A percentile compares a stretch with the other conserved stretches of the same genome.
Evolutionary conservation across 2,329 filamentous ascomycete genomes (phyloP).

Genomic region (Lachnellula willkommii): DNA sequence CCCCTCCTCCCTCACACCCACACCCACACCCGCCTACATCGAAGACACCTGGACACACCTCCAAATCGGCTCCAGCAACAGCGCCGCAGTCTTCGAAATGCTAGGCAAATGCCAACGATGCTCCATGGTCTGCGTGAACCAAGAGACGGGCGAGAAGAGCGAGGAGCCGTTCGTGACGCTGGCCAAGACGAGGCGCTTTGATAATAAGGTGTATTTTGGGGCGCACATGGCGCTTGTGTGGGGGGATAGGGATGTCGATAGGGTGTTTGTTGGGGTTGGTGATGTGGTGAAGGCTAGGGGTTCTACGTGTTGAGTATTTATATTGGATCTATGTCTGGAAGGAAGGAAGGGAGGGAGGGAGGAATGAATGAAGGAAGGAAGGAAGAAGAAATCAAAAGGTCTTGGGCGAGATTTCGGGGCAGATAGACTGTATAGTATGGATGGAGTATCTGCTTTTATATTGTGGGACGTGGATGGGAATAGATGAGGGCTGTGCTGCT

Average conservation of each 20-base stretch:
- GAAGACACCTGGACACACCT: constrained; percentile 75
- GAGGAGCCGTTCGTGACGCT: constrained; percentile 59
- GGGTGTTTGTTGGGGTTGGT: not conserved
- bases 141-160: constrained; percentile 68
- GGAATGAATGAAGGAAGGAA: not conserved
- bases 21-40: constrained; percentile 54
- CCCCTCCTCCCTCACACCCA: not conserved
- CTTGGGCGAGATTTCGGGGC: not conserved
- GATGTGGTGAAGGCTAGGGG: not conserved
- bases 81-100: constrained; percentile 56
- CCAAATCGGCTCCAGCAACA: constrained; percentile 49
- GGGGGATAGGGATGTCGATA: not conserved
- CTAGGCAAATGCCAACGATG: constrained; percentile 83
- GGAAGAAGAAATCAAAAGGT: not conserved
- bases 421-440: no score
- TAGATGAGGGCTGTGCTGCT: no score
- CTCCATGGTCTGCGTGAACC: constrained; percentile 94
- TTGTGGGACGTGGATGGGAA: no score
- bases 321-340: no score
- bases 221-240: not conserved
- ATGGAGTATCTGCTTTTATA: no score
- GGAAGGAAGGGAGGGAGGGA: not conserved
- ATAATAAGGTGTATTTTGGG: not conserved
- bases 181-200: not conserved
- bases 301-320: not conserved